phyloP scores from a whole-genome alignment of 768 basidiomycete species.

The Rhodotorula diobovata region DNA sequence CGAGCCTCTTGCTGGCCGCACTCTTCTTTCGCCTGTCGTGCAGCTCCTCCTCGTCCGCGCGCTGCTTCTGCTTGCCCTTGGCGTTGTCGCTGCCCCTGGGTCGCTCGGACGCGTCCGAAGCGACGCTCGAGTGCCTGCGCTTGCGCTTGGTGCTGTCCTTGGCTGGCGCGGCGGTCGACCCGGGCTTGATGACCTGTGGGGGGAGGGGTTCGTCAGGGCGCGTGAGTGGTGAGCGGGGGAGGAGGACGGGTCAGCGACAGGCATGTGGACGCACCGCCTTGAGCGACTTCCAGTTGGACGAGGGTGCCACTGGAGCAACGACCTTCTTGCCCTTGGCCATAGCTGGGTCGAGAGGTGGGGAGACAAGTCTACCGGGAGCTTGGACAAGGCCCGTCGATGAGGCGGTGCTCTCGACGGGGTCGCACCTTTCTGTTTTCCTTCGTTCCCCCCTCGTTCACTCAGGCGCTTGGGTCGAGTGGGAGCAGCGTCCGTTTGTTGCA shows the following conservation, averaged over 20 bases:
- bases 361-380: no score
- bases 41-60: not conserved
- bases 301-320: slow-evolving; percentile 47
- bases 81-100: slow-evolving; percentile 24
- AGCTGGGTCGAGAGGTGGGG: not conserved
- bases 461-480: no score
- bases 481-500: not conserved
- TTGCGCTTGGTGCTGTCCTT: slow-evolving; percentile 22
- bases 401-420: no score
- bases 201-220: not conserved
- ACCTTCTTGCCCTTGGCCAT: slow-evolving; percentile 39
- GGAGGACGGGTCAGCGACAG: not conserved
- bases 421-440: no score
- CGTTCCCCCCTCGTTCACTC: no score
- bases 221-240: not conserved
- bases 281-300: slow-evolving; percentile 61
- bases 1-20: slow-evolving; percentile 3
- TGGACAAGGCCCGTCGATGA: no score
- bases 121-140: slow-evolving; percentile 20
- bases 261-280: slow-evolving; percentile 52
- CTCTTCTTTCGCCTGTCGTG: not conserved
- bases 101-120: slow-evolving; percentile 25
- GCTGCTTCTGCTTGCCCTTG: slow-evolving; percentile 29
- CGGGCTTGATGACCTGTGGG: slow-evolving; percentile 22
- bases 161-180: slow-evolving; percentile 32